Conservation (phyloP, 805 yeast genomes). For the Wilhelminamyces savonicus region DNA sequence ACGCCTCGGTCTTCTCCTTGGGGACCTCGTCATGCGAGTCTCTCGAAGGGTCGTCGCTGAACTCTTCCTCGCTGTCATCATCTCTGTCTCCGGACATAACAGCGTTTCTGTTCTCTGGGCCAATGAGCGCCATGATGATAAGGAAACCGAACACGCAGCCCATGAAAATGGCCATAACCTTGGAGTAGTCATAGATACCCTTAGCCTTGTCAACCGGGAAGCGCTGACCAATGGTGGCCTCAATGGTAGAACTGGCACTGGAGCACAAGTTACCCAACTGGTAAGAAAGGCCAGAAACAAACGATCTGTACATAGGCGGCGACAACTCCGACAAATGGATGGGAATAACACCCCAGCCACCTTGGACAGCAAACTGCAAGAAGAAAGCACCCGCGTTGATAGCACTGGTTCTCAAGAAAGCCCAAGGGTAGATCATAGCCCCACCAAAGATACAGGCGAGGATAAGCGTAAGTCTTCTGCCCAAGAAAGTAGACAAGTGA, state of each 20-base stretch:
- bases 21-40: too few relatives aligned
- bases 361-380: slow-evolving; percentile 61
- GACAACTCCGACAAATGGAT: slow-evolving; percentile 61
- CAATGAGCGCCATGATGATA: slow-evolving; percentile 41
- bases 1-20: too few relatives aligned
- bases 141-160: slow-evolving; percentile 56
- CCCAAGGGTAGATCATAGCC: slow-evolving; percentile 34
- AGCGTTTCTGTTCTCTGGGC: slow-evolving; percentile 42
- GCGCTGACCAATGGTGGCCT: slow-evolving; percentile 51
- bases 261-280: slow-evolving; percentile 72
- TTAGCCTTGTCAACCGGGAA: slow-evolving; percentile 42
- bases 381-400: slow-evolving; percentile 59
- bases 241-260: slow-evolving; percentile 67
- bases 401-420: slow-evolving; percentile 17
- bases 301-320: slow-evolving; percentile 44
- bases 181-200: slow-evolving; percentile 50
- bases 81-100: too few relatives aligned
- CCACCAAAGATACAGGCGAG: slow-evolving; percentile 28
- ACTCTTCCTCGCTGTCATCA: too few relatives aligned
- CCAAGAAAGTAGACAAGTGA: slow-evolving; percentile 28
- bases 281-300: slow-evolving; percentile 56
- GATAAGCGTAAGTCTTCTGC: slow-evolving; percentile 30
- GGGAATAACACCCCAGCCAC: slow-evolving; percentile 71
- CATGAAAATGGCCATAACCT: slow-evolving; percentile 64
- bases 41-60: too few relatives aligned